Evolutionary conservation across 2,329 filamentous ascomycete species (phyloP).

Genomic region (Eutypa lata): DNA sequence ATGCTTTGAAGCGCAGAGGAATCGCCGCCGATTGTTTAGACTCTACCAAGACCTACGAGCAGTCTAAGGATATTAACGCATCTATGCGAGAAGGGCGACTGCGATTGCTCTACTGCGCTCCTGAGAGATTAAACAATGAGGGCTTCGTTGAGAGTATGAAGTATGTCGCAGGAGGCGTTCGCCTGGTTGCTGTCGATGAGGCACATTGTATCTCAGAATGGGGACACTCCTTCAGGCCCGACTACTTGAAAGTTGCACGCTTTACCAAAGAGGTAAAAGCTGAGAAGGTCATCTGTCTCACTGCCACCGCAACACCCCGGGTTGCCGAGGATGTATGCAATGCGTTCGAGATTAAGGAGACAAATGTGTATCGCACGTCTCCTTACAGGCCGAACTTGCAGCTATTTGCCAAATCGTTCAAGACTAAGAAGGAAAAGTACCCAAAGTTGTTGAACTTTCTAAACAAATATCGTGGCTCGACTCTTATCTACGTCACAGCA

Average conservation of each 20-base stretch:
- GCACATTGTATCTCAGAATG: conserved; percentile 57
- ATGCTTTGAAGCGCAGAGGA: conserved; percentile 46
- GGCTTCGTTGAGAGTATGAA: conserved; percentile 56
- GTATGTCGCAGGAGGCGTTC: conserved; percentile 50
- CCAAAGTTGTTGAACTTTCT: conserved; percentile 47
- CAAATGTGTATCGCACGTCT: conserved; percentile 55
- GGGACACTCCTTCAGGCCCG: conserved; percentile 29
- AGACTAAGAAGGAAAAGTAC: conserved; percentile 41
- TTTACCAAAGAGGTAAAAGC: conserved; percentile 54
- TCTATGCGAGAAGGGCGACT: conserved; percentile 43
- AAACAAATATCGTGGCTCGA: conserved; percentile 47
- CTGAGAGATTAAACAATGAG: conserved; percentile 60
- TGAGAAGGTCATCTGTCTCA: conserved; percentile 57
- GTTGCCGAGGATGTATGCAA: conserved; percentile 54
- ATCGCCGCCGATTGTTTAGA: conserved; percentile 54
- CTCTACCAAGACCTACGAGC: conserved; percentile 50
- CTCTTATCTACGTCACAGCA: conserved; percentile 59
- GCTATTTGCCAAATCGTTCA: conserved; percentile 46
- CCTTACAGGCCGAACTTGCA: conserved; percentile 57
- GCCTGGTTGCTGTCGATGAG: conserved; percentile 56
- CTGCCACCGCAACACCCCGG: conserved; percentile 55
- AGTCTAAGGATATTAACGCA: conserved; percentile 35
- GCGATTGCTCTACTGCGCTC: conserved; percentile 56
- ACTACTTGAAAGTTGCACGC: conserved; percentile 41
- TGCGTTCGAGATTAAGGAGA: conserved; percentile 46